Evolutionary conservation across 192 early-diverging fungal genomes (phyloP), one percentile per base, ranked within the genome.

Genomic region (Pilobolus umbonatus): DNA sequence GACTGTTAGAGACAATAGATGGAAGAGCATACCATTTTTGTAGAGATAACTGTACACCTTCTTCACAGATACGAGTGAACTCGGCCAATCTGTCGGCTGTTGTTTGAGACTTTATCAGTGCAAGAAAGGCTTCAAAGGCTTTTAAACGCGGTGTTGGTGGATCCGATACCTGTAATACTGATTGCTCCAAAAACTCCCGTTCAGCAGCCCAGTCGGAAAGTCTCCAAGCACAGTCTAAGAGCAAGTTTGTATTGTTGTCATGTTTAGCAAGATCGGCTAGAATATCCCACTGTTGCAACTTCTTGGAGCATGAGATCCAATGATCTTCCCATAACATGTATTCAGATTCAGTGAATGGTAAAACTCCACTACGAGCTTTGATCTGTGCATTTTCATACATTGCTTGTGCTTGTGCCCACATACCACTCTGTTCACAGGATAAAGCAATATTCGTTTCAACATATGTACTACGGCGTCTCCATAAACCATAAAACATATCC

Each of bases 301-400:
- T 87, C 60, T 96, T 79, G 0, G 95, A 88, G 42, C 90, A 93
- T 28, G 73, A 72, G 22, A 97, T 82, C 98, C 98, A 99, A 53
- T 93, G 91, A 53, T 94, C 85, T 77, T 99, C 98, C 98, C 98
- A 99, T 19, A 99, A 71, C 25, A 81, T 79, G 69, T 98, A 99
- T 56, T 99, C 98, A 2, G 91, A 84, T 71, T 99, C 98, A 25
- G 87, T 86, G 60, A 94, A 98, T 12, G 91, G 89, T 30, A 94
- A 66, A 2, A 84, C 82, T 0, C 92, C 90, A 2, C 83, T 88
- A 24, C 93, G 76, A 5, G 92, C 93, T 62, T 97, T 98, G 50
- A 80, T 81, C 57, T 98, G 95, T 6, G 96, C 98, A 28, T 73
- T 84, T 71, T 98, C 98, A 51, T 95, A 98, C 62, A 89, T 79